These are phyloP conservation scores for Citeromyces nyonsensis DNA, from an alignment of 805 yeast genomes.

Conservation along the genomic window DNA sequence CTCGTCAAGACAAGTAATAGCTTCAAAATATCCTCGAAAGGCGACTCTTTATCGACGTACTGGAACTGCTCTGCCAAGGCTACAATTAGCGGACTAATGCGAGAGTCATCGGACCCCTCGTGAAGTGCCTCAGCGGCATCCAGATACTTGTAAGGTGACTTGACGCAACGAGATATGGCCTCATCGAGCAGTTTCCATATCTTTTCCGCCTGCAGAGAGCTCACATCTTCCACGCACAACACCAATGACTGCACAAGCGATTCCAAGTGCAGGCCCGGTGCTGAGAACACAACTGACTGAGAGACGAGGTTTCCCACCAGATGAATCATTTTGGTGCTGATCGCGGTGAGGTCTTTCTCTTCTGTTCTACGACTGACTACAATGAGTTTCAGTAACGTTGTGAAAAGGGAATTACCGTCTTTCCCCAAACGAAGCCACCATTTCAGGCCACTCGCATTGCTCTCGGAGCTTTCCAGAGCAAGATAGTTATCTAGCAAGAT, in stretches of 20 bases:
- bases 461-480: background rate
- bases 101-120: conserved; percentile 9
- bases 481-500: background rate
- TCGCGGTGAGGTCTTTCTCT: background rate
- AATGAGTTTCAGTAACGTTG: conserved; percentile 1
- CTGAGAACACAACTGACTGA: conserved; percentile 1
- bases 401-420: background rate
- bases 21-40: conserved; percentile 9
- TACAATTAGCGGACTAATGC: conserved; percentile 41
- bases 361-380: no score
- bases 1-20: conserved; percentile 18
- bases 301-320: background rate
- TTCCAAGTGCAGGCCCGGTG: background rate
- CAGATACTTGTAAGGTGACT: conserved; percentile 73
- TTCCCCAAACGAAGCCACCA: conserved; percentile 1
- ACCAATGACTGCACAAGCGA: conserved; percentile 1
- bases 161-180: conserved; percentile 50
- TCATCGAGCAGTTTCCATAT: conserved; percentile 66
- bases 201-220: conserved; percentile 6
- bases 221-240: no score
- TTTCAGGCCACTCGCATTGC: background rate
- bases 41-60: conserved; percentile 22
- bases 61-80: conserved; percentile 57
- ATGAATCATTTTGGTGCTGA: background rate
- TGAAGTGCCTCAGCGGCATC: conserved; percentile 26